Conservation (phyloP, 2,329 filamentous ascomycete species). For the Penicillium verrucosum region DNA sequence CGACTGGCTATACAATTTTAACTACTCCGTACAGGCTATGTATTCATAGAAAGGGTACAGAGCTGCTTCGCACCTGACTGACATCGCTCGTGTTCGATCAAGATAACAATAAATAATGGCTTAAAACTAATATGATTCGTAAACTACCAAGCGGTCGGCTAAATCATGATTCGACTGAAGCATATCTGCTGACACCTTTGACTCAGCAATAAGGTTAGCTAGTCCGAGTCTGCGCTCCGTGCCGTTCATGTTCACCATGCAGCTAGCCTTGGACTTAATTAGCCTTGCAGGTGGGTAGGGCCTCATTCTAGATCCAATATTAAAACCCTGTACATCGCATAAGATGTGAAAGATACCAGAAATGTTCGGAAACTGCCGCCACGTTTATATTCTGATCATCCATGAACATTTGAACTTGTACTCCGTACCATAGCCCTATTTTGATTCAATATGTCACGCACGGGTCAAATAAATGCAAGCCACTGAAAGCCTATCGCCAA, state of each 20-base stretch:
- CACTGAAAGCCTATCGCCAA: slow-evolving; percentile 35
- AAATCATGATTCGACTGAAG: slow-evolving; percentile 1
- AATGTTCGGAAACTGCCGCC: neutral
- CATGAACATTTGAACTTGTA: neutral
- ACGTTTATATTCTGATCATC: neutral
- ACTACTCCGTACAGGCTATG: neutral
- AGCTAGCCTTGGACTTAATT: slow-evolving; percentile 12
- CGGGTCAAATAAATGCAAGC: slow-evolving; percentile 12
- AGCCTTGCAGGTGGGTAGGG: slow-evolving; percentile 10
- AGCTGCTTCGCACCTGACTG: neutral
- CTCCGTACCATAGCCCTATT: neutral
- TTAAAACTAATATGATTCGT: neutral
- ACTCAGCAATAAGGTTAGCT: slow-evolving; percentile 18
- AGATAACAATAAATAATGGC: neutral
- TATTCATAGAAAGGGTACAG: neutral
- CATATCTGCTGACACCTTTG: slow-evolving; percentile 10
- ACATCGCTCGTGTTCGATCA: neutral
- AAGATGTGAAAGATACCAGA: neutral
- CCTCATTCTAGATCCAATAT: neutral
- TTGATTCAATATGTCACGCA: slow-evolving; percentile 9
- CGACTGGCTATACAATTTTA: neutral
- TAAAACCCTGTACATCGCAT: slow-evolving; percentile 1
- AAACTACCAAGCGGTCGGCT: neutral
- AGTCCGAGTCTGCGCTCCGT: slow-evolving; percentile 4
- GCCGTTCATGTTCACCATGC: slow-evolving; percentile 12